Percentiles rank a stretch among this genome's conserved stretches.
These are phyloP conservation scores for Funneliformis geosporum DNA, from an alignment of 192 early-diverging fungal genomes.

Conservation along the genomic window DNA sequence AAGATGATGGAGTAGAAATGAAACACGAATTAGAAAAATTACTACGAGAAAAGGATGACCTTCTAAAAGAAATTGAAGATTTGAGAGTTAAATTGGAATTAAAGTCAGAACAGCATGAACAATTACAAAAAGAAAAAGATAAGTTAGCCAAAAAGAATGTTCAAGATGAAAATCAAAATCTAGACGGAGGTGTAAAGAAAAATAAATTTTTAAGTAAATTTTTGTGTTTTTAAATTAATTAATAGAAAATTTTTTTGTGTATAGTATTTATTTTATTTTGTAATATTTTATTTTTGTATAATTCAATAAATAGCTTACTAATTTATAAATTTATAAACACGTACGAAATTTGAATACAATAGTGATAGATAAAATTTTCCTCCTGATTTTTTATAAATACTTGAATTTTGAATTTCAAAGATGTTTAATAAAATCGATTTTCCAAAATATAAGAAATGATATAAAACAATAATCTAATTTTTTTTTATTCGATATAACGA, in stretches of 20 bases:
- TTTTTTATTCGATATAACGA: no score
- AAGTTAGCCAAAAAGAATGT: slow-evolving; percentile 48
- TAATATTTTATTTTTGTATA: no score
- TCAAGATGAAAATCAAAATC: slow-evolving; percentile 44
- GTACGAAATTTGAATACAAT: no score
- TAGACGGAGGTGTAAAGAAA: slow-evolving; percentile 50
- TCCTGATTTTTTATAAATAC: no score
- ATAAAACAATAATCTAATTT: no score
- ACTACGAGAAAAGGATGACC: slow-evolving; percentile 39
- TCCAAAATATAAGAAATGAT: no score
- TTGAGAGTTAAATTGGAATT: slow-evolving; percentile 41
- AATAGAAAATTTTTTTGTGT: not conserved
- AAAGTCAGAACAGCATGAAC: slow-evolving; percentile 36
- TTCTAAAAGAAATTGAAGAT: slow-evolving; percentile 41
- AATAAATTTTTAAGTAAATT: slow-evolving; percentile 46
- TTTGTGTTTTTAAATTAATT: slow-evolving; percentile 52
- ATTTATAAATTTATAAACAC: no score
- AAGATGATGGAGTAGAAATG: slow-evolving; percentile 47
- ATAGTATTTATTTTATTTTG: not conserved
- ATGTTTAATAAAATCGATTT: no score
- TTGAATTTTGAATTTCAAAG: no score
- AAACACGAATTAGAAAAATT: slow-evolving; percentile 40
- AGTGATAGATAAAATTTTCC: no score
- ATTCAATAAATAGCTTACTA: no score
- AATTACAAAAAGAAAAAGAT: slow-evolving; percentile 42